Evolutionary conservation across 179 eudicot genomes (phyloP).

Genomic region (Heliamphora pulchella): DNA sequence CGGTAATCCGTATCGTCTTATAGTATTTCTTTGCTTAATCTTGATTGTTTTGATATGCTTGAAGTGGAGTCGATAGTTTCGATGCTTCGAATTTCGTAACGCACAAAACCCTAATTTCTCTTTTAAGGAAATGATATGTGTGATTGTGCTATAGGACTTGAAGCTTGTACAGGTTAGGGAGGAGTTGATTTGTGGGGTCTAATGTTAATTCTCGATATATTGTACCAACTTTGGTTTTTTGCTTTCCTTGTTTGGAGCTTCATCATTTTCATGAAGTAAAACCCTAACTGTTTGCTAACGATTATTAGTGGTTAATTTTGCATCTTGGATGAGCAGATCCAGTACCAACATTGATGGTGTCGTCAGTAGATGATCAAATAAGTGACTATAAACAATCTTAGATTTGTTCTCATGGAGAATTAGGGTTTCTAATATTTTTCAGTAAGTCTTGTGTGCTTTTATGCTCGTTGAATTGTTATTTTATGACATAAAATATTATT

Average conservation of each 20-base stretch:
- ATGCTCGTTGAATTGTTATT: not conserved
- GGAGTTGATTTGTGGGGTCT: conserved; percentile 12
- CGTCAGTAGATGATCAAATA: not conserved
- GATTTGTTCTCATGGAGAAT: not conserved
- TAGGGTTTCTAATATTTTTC: conserved; percentile 1
- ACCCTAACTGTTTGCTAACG: conserved; percentile 16
- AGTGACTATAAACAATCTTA: not conserved
- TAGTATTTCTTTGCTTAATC: not conserved
- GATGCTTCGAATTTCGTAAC: not conserved
- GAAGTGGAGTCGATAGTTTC: not conserved
- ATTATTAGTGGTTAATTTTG: not conserved
- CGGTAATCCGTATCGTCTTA: not conserved
- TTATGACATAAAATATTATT: not conserved
- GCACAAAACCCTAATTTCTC: conserved; percentile 12
- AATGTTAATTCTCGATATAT: not conserved
- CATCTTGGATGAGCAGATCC: not conserved
- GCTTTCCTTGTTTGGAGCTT: not conserved
- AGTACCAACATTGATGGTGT: not conserved
- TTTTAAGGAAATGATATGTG: not conserved
- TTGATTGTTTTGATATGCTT: conserved; percentile 4
- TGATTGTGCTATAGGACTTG: not conserved
- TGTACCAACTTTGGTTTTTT: not conserved
- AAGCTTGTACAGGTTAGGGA: not conserved
- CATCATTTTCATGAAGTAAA: conserved; percentile 5
- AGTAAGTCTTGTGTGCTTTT: not conserved